Conservation (phyloP, 2,329 filamentous ascomycete genomes). For the Ophiostoma quercus region DNA sequence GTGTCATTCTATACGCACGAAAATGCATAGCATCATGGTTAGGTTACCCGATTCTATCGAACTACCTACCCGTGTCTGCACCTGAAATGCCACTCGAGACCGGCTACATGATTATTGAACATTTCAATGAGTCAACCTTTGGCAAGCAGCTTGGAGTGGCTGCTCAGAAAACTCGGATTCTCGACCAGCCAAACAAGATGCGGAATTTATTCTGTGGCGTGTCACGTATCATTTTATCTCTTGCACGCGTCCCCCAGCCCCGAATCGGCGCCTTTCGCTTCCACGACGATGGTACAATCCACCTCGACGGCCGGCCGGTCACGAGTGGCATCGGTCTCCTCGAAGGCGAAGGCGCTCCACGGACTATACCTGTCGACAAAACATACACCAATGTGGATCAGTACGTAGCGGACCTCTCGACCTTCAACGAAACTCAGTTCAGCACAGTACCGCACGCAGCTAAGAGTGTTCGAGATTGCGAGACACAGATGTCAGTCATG, state of each 20-base stretch:
- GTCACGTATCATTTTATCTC: constrained; percentile 30
- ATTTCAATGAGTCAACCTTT: constrained; percentile 9
- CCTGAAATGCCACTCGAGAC: not conserved
- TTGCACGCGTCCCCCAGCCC: constrained; percentile 31
- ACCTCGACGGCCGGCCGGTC: constrained; percentile 21
- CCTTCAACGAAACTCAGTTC: constrained; percentile 31
- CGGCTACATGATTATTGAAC: constrained; percentile 23
- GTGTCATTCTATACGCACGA: not conserved
- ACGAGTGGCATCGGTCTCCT: constrained; percentile 31
- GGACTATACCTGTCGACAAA: constrained; percentile 31
- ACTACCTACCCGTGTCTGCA: too few species aligned
- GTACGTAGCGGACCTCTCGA: constrained; percentile 24
- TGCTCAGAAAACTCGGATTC: not conserved
- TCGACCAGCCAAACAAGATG: constrained; percentile 12
- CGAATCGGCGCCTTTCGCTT: constrained; percentile 32
- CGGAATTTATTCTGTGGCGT: constrained; percentile 18
- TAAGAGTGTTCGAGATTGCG: constrained; percentile 28
- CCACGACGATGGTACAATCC: constrained; percentile 28
- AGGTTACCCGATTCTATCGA: not conserved
- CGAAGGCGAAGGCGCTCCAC: constrained; percentile 33
- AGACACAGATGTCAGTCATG: constrained; percentile 30
- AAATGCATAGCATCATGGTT: not conserved
- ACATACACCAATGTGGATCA: constrained; percentile 33
- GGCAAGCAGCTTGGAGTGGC: constrained; percentile 3
- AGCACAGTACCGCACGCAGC: constrained; percentile 29